Base-by-base conservation (phyloP, 148 eudicot genomes). In the Tetragonia tetragonoides region DNA sequence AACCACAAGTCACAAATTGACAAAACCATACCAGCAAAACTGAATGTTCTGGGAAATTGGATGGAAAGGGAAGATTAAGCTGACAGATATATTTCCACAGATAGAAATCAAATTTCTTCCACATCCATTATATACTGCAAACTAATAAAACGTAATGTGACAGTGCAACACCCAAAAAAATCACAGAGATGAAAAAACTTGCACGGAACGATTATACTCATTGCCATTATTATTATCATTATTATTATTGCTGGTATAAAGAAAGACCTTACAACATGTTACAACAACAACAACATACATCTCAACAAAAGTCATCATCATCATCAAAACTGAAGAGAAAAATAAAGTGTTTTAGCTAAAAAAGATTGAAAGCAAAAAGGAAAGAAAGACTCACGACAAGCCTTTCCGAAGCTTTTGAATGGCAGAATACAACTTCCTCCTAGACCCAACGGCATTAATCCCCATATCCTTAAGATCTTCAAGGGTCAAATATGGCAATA, bases 381-480 rank as follows among this genome's bases (percentile, higher is more conserved):
- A 60, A n/a, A 39, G 16, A 21, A 17, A 21, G 24, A 74, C 75
- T 86, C 86, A 91, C 9, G 89, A 85, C 38, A 81, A 84, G 5
- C 84, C 85, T 81, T 88, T 84, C 7, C 81, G 77, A 56, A 92
- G 93, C 65, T 88, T 89, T 51, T 66, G 85, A 75, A 91, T 91
- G 0, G 93, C 87, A n/a, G 84, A 65, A 28, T 65, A 88, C 77
- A 92, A 76, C 75, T 92, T 92, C 84, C 93, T 80, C 70, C 97
- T 72, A 3, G 93, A 86, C 0, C 97, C 93, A 68, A 92, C 88
- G 0, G 92, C 97, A 82, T 81, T 86, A 38, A 92, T 90, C 14
- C 97, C 97, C 92, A 91, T 91, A 76, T 91, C 97, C 75, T 88
- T 91, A 15, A 91, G 91, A 85, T 91, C 97, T 62, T 91, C 90